phyloP scores from a whole-genome alignment of 208 protist species.

The Crithidia bombi region DNA sequence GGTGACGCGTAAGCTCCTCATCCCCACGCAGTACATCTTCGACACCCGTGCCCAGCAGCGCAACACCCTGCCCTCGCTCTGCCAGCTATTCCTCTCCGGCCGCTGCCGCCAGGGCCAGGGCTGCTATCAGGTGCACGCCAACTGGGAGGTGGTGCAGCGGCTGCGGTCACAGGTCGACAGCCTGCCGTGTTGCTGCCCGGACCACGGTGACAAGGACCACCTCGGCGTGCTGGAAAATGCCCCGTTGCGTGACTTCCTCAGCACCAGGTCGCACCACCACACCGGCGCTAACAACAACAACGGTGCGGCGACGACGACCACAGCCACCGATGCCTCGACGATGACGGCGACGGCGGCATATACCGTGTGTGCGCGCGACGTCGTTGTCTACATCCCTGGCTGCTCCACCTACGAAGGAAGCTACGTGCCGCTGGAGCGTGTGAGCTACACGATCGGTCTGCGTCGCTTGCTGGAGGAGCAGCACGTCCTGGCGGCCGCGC shows the following conservation, averaged over 20 bases:
- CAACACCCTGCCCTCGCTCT: slow-evolving; percentile 67
- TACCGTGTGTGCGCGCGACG: slow-evolving; percentile 15
- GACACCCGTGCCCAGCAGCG: slow-evolving; percentile 65
- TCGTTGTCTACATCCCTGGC: slow-evolving; percentile 45
- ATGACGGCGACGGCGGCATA: slow-evolving; percentile 5
- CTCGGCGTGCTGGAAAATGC: slow-evolving; percentile 36
- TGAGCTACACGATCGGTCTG: slow-evolving; percentile 76
- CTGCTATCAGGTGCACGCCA: slow-evolving; percentile 83
- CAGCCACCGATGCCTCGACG: not conserved
- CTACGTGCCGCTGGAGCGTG: slow-evolving; percentile 49
- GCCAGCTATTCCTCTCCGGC: slow-evolving; percentile 73
- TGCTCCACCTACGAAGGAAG: slow-evolving; percentile 31
- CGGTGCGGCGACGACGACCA: not conserved
- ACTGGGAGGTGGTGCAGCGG: slow-evolving; percentile 54
- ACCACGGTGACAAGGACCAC: slow-evolving; percentile 71
- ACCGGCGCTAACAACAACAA: too few species aligned
- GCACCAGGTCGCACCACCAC: not conserved
- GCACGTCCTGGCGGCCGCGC: slow-evolving; percentile 9
- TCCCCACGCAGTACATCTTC: slow-evolving; percentile 62
- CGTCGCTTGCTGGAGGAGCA: slow-evolving; percentile 54
- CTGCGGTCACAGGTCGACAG: slow-evolving; percentile 60
- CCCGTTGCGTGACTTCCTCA: slow-evolving; percentile 20
- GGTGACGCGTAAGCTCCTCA: slow-evolving; percentile 68
- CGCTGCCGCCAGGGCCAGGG: slow-evolving; percentile 69
- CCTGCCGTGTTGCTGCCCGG: slow-evolving; percentile 76